Evolutionary conservation across 2,329 filamentous ascomycete species (phyloP).

Genomic region (Clarireedia homoeocarpa): DNA sequence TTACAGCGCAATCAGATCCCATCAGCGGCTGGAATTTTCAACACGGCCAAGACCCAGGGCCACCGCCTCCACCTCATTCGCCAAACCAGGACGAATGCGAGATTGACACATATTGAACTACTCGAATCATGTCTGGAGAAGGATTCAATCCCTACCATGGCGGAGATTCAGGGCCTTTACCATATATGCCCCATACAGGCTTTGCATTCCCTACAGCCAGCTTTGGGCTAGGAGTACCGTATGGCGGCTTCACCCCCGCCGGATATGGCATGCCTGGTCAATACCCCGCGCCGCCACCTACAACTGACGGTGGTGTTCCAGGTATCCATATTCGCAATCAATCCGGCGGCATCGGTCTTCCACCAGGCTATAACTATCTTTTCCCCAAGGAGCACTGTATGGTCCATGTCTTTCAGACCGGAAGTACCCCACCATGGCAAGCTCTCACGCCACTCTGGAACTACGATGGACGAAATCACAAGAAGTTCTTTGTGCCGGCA

Average conservation of each 20-base stretch:
- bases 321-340: conserved; percentile 49
- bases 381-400: conserved; percentile 51
- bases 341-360: conserved; percentile 48
- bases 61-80: conserved; percentile 13
- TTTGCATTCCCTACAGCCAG: background rate
- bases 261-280: background rate
- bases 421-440: conserved; percentile 42
- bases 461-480: conserved; percentile 39
- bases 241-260: background rate
- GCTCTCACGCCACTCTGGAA: conserved; percentile 31
- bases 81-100: background rate
- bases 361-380: conserved; percentile 57
- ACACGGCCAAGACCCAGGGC: conserved; percentile 18
- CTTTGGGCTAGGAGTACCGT: background rate
- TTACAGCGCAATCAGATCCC: conserved; percentile 10
- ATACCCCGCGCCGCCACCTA: conserved; percentile 7
- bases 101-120: background rate
- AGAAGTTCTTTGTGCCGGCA: conserved; percentile 41
- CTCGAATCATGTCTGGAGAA: conserved; percentile 9
- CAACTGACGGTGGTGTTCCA: conserved; percentile 32
- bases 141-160: conserved; percentile 25
- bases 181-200: conserved; percentile 8
- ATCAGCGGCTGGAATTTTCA: conserved; percentile 15
- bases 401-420: conserved; percentile 48
- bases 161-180: conserved; percentile 20